Evolutionary conservation across 2,329 filamentous ascomycete genomes (phyloP).

Genomic region (Colletotrichum sp.): DNA sequence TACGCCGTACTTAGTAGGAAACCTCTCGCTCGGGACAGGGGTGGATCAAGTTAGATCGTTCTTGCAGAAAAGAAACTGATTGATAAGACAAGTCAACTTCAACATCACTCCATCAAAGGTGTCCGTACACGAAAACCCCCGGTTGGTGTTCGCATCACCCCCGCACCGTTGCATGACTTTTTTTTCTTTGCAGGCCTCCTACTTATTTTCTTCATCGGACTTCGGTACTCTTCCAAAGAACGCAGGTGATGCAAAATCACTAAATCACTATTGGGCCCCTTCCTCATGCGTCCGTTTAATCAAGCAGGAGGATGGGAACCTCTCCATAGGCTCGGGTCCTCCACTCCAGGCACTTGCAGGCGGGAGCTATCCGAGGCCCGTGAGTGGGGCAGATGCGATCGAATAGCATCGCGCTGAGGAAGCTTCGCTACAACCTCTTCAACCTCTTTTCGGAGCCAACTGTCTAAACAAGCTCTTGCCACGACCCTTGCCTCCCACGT

Average conservation of each 20-base stretch:
- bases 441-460: neutral
- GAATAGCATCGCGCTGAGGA: neutral
- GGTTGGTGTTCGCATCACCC: conserved; percentile 1
- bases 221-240: neutral
- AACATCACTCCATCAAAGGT: neutral
- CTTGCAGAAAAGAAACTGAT: neutral
- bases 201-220: neutral
- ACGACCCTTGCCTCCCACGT: neutral
- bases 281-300: neutral
- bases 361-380: neutral
- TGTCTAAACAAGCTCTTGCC: neutral
- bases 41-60: neutral
- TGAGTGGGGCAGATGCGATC: conserved; percentile 12
- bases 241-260: neutral
- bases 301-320: neutral
- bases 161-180: neutral
- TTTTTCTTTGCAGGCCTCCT: neutral
- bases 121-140: neutral
- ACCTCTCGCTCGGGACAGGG: neutral
- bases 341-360: neutral
- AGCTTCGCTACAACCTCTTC: neutral
- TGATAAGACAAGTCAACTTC: neutral
- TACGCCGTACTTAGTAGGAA: neutral
- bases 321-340: neutral
- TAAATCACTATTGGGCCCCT: neutral